phyloP scores from a whole-genome alignment of 371 early-diverging fungal species.

The Coelomomyces lativittatus region DNA sequence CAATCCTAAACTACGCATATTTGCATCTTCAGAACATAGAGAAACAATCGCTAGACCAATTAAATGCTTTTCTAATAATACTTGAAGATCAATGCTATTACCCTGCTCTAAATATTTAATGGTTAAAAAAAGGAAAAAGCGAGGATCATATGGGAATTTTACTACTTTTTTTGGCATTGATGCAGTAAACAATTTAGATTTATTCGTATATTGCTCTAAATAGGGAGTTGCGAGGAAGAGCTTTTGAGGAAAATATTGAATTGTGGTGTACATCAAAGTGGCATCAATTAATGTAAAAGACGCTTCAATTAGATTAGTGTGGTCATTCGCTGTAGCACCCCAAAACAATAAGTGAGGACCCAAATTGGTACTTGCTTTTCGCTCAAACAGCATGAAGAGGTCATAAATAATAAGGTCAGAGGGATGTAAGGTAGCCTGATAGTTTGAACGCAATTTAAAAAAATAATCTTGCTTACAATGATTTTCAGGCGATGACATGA shows the following conservation, averaged over 20 bases:
- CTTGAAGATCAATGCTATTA: constrained; percentile 29
- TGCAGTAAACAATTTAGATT: too few species aligned
- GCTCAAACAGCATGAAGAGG: constrained; percentile 11
- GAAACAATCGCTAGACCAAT: constrained; percentile 47
- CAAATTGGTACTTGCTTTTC: constrained; percentile 7
- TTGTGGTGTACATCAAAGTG: constrained; percentile 40
- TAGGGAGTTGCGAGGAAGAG: constrained; percentile 9
- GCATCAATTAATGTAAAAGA: constrained; percentile 42
- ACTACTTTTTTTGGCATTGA: too few species aligned
- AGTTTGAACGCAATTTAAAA: constrained; percentile 4
- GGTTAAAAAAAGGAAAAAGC: constrained; percentile 52
- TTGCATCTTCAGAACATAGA: constrained; percentile 28
- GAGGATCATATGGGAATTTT: constrained; percentile 38
- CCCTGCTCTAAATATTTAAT: constrained; percentile 35
- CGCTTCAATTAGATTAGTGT: constrained; percentile 33
- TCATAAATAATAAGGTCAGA: constrained; percentile 8
- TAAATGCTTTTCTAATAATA: constrained; percentile 48
- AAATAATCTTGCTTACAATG: constrained; percentile 6
- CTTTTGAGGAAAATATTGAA: constrained; percentile 32
- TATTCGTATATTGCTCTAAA: too few species aligned
- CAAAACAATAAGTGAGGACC: constrained; percentile 7
- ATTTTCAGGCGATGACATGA: constrained; percentile 2
- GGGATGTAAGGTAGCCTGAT: constrained; percentile 7
- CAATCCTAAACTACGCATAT: constrained; percentile 40
- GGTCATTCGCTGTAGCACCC: constrained; percentile 22